A percentile compares a stretch with the other conserved stretches of the same genome.
These are phyloP conservation scores for Nephelium lappaceum DNA, from an alignment of 345 rosid genomes.

Conservation along the genomic window DNA sequence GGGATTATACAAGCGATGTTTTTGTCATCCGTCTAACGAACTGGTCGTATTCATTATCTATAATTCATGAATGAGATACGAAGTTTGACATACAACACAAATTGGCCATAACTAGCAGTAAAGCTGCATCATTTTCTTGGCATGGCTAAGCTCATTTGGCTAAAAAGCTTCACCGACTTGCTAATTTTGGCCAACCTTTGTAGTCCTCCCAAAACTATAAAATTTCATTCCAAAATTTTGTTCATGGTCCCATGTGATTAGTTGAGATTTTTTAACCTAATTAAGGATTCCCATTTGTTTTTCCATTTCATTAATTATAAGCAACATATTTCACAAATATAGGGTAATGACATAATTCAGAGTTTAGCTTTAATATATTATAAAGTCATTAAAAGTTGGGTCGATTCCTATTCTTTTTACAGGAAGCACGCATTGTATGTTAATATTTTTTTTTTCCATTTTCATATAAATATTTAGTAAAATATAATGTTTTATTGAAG, in stretches of 20 bases:
- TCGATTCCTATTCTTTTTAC: background rate
- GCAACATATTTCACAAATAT: background rate
- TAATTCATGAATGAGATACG: background rate
- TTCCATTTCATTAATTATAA: background rate
- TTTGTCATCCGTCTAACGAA: too few species aligned
- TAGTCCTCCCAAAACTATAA: background rate
- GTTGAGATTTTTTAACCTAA: background rate
- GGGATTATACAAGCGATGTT: too few species aligned
- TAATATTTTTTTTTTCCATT: background rate
- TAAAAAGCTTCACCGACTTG: slow-evolving; percentile 1
- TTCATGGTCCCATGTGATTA: background rate
- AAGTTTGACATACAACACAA: background rate
- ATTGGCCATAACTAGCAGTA: background rate
- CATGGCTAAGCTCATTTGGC: background rate
- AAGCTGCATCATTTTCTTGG: background rate
- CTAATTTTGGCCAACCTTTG: background rate
- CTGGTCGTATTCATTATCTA: too few species aligned
- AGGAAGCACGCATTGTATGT: background rate
- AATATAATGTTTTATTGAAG: background rate
- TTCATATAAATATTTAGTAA: too few species aligned
- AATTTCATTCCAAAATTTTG: background rate
- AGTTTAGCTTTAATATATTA: background rate
- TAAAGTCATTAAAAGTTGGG: background rate
- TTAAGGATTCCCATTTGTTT: background rate
- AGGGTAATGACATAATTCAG: background rate